phyloP scores from a whole-genome alignment of 2,329 filamentous ascomycete species.

The Thielaviopsis populi region DNA sequence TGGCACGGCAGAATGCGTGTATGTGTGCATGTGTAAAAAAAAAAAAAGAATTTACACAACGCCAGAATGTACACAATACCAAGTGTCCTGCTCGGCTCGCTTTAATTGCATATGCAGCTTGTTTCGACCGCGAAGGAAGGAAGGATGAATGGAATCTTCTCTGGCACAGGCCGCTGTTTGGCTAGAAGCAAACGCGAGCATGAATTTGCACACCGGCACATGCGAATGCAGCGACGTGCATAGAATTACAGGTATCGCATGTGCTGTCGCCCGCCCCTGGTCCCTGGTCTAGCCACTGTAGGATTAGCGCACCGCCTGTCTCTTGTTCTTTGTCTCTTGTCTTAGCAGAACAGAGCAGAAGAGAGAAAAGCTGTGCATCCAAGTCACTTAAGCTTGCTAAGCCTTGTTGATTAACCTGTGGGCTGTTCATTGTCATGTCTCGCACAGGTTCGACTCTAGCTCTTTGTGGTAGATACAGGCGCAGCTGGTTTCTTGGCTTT shows the following conservation, averaged over 20 bases:
- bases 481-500: too few species aligned
- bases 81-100: background rate
- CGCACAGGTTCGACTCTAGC: too few species aligned
- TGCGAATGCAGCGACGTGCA: background rate
- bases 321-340: background rate
- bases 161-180: background rate
- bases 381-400: too few species aligned
- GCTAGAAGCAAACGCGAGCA: background rate
- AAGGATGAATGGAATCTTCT: background rate
- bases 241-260: background rate
- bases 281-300: background rate
- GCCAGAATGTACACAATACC: background rate
- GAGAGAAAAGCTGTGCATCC: too few species aligned
- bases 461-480: too few species aligned
- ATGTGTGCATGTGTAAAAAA: too few species aligned
- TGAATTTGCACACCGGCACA: background rate
- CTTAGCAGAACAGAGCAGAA: too few species aligned
- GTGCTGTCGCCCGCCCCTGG: background rate
- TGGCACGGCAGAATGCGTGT: too few species aligned
- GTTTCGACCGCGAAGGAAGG: background rate
- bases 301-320: background rate
- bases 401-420: too few species aligned
- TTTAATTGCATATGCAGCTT: background rate
- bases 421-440: too few species aligned
- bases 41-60: too few species aligned